These are phyloP conservation scores for Neurospora sp. DNA, from an alignment of 2,329 filamentous ascomycete species.

Conservation along the genomic window DNA sequence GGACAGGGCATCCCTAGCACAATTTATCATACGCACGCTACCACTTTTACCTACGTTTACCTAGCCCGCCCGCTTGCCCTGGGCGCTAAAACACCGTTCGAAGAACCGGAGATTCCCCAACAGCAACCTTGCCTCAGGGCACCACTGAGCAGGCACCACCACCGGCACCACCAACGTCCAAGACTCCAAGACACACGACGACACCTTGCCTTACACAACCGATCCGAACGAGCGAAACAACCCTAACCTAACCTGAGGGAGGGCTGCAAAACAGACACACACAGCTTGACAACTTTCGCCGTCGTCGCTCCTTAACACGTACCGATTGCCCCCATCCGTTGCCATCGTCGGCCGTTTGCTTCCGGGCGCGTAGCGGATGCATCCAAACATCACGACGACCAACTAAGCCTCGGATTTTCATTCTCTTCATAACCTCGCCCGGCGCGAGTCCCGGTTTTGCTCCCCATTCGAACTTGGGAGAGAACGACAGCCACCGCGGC, in stretches of 20 bases:
- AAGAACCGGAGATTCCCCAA: background rate
- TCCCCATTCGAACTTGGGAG: background rate
- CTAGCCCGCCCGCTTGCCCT: background rate
- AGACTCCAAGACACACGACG: background rate
- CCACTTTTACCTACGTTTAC: background rate
- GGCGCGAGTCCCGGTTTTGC: constrained; percentile 14
- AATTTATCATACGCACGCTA: background rate
- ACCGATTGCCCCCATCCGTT: background rate
- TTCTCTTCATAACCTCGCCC: constrained; percentile 13
- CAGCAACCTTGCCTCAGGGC: background rate
- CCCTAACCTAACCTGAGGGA: background rate
- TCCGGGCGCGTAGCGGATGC: constrained; percentile 9
- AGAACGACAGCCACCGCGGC: background rate
- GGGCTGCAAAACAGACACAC: background rate
- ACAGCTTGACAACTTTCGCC: background rate
- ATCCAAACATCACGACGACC: constrained; percentile 2
- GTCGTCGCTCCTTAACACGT: background rate
- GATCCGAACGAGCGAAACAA: background rate
- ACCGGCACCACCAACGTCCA: background rate
- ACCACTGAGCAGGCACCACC: background rate
- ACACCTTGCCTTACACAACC: background rate
- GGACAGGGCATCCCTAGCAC: background rate
- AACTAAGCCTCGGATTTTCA: constrained; percentile 1
- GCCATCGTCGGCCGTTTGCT: background rate
- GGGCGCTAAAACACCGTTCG: background rate